phyloP scores from a whole-genome alignment of 2,329 filamentous ascomycete genomes.

The Exserohilum rostratum region DNA sequence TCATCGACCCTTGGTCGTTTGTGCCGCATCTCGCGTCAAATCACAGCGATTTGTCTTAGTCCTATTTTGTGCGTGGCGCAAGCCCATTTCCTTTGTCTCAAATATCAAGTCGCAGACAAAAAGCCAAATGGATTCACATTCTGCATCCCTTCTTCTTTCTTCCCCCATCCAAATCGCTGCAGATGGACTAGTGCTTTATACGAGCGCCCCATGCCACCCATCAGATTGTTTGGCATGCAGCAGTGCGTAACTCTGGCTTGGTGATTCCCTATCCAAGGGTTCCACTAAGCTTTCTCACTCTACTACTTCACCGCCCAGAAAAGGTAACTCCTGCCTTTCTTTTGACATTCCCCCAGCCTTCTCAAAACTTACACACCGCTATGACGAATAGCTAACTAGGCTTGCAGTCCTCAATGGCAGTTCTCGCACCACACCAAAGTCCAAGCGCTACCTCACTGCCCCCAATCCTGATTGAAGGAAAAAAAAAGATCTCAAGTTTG shows the following conservation, averaged over 20 bases:
- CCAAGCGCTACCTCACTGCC: neutral
- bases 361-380: no score
- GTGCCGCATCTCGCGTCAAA: slow-evolving; percentile 2
- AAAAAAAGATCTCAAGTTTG: no score
- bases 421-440: neutral
- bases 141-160: neutral
- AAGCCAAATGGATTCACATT: neutral
- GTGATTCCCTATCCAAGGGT: neutral
- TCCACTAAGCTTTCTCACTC: no score
- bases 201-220: neutral
- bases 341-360: no score
- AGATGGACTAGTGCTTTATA: neutral
- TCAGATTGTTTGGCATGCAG: neutral
- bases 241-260: neutral
- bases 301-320: no score
- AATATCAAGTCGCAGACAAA: neutral
- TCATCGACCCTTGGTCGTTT: neutral
- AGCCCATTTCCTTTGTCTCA: slow-evolving; percentile 13
- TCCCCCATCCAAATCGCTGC: neutral
- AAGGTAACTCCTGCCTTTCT: no score
- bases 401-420: neutral
- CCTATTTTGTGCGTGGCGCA: slow-evolving; percentile 1
- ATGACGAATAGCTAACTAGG: no score
- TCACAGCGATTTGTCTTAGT: neutral
- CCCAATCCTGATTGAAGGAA: neutral